Base-by-base conservation (phyloP, 1,284 basidiomycete genomes). In the Pseudozyma tsukubaensis region DNA sequence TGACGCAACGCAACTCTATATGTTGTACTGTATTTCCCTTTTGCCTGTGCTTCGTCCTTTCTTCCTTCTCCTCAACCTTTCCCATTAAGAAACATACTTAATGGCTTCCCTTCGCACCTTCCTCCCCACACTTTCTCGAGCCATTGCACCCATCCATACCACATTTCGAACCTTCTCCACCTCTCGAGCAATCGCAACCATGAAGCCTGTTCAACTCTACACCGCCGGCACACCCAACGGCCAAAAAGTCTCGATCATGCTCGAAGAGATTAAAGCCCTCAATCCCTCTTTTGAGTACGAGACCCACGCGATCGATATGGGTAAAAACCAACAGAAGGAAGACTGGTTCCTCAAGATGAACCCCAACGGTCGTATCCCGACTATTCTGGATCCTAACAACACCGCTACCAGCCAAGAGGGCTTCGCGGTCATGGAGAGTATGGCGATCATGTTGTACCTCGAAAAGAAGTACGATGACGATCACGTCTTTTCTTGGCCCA, bases 181-280 rank as follows among this genome's bases (percentile, higher is more conserved):
- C 1, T 58, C 59, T 14, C 34, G 40, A 16, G 42, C 54, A 32
- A 11, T 42, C n/a, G 12, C 51, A 49, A 67, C 19, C 32, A 72
- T 76, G 66, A 68, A 80, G 66, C 76, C 78, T 18, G 42, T 80
- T 9, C 53, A 73, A 32, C 59, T 80, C 48, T 80, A 72, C 67
- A 80, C 78, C 13, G 62, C 63, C 12, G 62, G 56, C 42, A 80
- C 78, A n/a, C 78, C 93, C 0, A 84, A 84, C 55, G 99, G 97
- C 95, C 99, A 99, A 86, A 90, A 90, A 8, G 92, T 96, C 86
- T 99, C 99, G 85, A 97, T 97, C 83, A 94, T 93, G 3, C 88
- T 98, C 61, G 97, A 99, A 83, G 87, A 88, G 1, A 86, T 99
- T 16, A 72, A 77, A 48, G 78, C 64, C 24, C 69, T 80, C 54